A percentile compares a stretch with the other conserved stretches of the same genome.
These are phyloP conservation scores for Fagopyrum tataricum DNA, from an alignment of 148 eudicot species.

Conservation along the genomic window DNA sequence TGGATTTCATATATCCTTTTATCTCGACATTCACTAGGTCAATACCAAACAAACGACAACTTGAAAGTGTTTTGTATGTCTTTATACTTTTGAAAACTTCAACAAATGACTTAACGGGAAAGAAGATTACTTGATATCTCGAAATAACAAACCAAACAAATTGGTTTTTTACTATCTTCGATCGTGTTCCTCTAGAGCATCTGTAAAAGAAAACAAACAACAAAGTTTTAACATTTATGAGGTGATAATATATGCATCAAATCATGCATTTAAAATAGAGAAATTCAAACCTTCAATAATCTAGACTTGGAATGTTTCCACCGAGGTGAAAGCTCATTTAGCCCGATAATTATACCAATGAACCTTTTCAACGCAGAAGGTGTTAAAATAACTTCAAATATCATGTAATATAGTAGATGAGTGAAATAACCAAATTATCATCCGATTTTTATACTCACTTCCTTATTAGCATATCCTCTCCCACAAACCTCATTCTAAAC, in stretches of 20 bases:
- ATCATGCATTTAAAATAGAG: background rate
- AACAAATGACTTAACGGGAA: background rate
- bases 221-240: background rate
- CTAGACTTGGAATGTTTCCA: too few species aligned
- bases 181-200: constrained; percentile 45
- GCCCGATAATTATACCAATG: too few species aligned
- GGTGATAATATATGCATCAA: background rate
- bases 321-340: too few species aligned
- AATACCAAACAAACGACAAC: constrained; percentile 55
- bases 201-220: constrained; percentile 24
- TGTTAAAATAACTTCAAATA: too few species aligned
- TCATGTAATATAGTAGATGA: too few species aligned
- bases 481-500: too few species aligned
- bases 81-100: background rate
- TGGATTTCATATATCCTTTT: constrained; percentile 41
- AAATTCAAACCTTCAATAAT: constrained; percentile 57
- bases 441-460: too few species aligned
- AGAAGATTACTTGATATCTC: constrained; percentile 1
- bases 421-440: too few species aligned
- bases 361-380: too few species aligned
- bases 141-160: constrained; percentile 2
- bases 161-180: background rate
- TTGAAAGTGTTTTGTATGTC: background rate
- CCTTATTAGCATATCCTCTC: too few species aligned
- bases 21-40: constrained; percentile 65